Evolutionary conservation across 2,329 filamentous ascomycete species (phyloP).

Genomic region (Hypoxylon sp.): DNA sequence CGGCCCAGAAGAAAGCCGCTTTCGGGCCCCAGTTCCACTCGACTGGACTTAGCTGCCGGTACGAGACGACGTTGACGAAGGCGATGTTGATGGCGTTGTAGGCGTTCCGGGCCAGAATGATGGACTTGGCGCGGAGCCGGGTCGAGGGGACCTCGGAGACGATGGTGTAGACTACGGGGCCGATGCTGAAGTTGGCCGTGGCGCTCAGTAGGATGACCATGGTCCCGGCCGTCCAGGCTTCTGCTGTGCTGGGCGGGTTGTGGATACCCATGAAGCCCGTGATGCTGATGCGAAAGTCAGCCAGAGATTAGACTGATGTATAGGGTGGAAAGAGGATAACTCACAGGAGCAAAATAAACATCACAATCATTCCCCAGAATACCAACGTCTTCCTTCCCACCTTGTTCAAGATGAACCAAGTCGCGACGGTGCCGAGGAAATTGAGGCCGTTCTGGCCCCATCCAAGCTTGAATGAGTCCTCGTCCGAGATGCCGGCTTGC

Average conservation of each 20-base stretch:
- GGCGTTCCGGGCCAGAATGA: slow-evolving; percentile 58
- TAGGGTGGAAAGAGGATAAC: slow-evolving; percentile 47
- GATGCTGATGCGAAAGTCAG: slow-evolving; percentile 39
- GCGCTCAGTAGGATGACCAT: slow-evolving; percentile 59
- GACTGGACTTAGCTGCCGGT: slow-evolving; percentile 54
- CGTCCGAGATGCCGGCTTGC: slow-evolving; percentile 52
- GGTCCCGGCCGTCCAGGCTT: slow-evolving; percentile 57
- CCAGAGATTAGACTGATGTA: background rate
- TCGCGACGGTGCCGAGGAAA: slow-evolving; percentile 57
- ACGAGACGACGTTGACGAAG: slow-evolving; percentile 55
- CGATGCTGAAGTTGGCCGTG: slow-evolving; percentile 60
- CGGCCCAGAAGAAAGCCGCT: slow-evolving; percentile 55
- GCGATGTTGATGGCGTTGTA: slow-evolving; percentile 60
- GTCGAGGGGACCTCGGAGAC: slow-evolving; percentile 62
- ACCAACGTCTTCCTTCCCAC: slow-evolving; percentile 58
- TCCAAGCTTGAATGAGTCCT: slow-evolving; percentile 51
- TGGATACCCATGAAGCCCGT: slow-evolving; percentile 51
- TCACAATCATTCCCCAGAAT: slow-evolving; percentile 55
- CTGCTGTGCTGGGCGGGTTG: slow-evolving; percentile 55
- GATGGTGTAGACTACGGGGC: slow-evolving; percentile 61
- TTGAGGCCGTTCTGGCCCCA: slow-evolving; percentile 56
- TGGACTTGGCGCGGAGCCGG: slow-evolving; percentile 60
- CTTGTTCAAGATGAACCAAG: slow-evolving; percentile 56
- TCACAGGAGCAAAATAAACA: slow-evolving; percentile 55
- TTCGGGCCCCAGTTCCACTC: slow-evolving; percentile 56